These are phyloP conservation scores for Didymella exigua DNA, from an alignment of 2,329 filamentous ascomycete genomes.

Conservation along the genomic window DNA sequence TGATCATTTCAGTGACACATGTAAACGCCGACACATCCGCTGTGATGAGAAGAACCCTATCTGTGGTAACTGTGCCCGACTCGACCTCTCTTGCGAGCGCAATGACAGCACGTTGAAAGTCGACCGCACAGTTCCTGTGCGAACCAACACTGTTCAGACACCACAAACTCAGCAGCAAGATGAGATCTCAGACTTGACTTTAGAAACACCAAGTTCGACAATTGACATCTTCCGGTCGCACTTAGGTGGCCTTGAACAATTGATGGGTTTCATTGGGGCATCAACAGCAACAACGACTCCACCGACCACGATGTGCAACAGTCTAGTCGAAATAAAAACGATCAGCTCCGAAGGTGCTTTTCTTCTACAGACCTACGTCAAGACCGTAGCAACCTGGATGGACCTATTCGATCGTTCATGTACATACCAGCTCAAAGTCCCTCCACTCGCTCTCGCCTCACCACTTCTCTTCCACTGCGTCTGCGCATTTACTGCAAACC, in stretches of 20 bases:
- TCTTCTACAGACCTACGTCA: slow-evolving; percentile 40
- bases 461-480: slow-evolving; percentile 43
- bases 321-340: slow-evolving; percentile 14
- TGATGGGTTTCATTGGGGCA: slow-evolving; percentile 14
- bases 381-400: slow-evolving; percentile 45
- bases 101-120: slow-evolving; percentile 27
- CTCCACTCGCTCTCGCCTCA: slow-evolving; percentile 35
- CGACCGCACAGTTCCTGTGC: slow-evolving; percentile 1
- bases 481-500: slow-evolving; percentile 45
- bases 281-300: slow-evolving; percentile 22
- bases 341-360: slow-evolving; percentile 40
- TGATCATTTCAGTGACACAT: slow-evolving; percentile 34
- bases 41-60: slow-evolving; percentile 44
- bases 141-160: slow-evolving; percentile 6
- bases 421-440: slow-evolving; percentile 41
- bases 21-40: slow-evolving; percentile 42
- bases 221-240: slow-evolving; percentile 31
- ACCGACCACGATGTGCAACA: slow-evolving; percentile 7
- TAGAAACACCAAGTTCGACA: slow-evolving; percentile 11
- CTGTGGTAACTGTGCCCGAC: slow-evolving; percentile 41
- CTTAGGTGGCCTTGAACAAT: slow-evolving; percentile 30
- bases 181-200: not conserved
- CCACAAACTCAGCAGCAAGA: slow-evolving; percentile 21
- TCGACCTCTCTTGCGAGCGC: slow-evolving; percentile 36
- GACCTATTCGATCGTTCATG: slow-evolving; percentile 40